Percentiles rank a stretch among this genome's conserved stretches.
Evolutionary conservation across 2,329 filamentous ascomycete genomes (phyloP).

Genomic region (Pyricularia sp.): DNA sequence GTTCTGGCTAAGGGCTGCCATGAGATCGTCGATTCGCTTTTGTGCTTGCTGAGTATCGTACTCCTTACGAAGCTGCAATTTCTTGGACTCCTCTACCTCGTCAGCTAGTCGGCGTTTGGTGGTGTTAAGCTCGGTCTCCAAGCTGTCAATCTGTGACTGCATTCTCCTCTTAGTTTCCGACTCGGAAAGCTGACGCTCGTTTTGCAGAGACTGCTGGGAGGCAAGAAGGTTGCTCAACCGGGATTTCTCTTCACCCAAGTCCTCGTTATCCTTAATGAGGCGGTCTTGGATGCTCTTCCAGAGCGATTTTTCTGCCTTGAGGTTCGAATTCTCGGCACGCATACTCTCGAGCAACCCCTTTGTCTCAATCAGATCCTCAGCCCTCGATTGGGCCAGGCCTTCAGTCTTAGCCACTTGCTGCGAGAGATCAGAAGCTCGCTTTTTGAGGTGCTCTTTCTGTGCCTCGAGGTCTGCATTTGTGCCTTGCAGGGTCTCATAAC

Average conservation of each 20-base stretch:
- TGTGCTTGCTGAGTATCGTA: slow-evolving; percentile 81
- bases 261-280: slow-evolving; percentile 78
- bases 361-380: slow-evolving; percentile 82
- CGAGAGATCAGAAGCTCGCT: slow-evolving; percentile 61
- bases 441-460: slow-evolving; percentile 79
- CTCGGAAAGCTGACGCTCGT: slow-evolving; percentile 79
- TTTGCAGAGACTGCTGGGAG: slow-evolving; percentile 77
- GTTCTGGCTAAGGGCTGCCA: slow-evolving; percentile 61
- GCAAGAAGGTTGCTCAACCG: slow-evolving; percentile 72
- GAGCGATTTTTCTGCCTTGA: slow-evolving; percentile 88
- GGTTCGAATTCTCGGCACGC: slow-evolving; percentile 79
- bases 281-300: slow-evolving; percentile 91
- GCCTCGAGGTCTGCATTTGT: slow-evolving; percentile 74
- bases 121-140: slow-evolving; percentile 66
- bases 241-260: slow-evolving; percentile 68
- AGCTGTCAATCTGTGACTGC: slow-evolving; percentile 60
- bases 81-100: slow-evolving; percentile 75
- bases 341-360: slow-evolving; percentile 73
- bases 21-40: slow-evolving; percentile 85
- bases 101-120: slow-evolving; percentile 74
- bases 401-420: slow-evolving; percentile 85
- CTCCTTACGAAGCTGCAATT: slow-evolving; percentile 70
- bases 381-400: slow-evolving; percentile 76
- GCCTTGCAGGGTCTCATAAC: slow-evolving; percentile 77
- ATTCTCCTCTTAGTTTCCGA: slow-evolving; percentile 70